phyloP scores from a whole-genome alignment of 768 basidiomycete species.

The Boletus sensibilis region DNA sequence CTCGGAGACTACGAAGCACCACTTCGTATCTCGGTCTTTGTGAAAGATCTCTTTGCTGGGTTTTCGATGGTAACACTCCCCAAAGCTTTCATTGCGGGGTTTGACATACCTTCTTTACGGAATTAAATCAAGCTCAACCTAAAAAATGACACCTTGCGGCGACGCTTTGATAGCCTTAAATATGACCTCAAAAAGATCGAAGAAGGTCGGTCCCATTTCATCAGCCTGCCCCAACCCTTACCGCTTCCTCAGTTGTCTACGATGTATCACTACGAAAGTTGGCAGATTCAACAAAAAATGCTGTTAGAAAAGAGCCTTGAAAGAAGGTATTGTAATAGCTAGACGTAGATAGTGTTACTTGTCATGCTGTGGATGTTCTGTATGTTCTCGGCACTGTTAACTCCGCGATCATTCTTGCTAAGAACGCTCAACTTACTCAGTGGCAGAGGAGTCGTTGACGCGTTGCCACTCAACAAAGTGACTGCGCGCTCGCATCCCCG shows the following conservation, averaged over 20 bases:
- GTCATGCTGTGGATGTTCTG: background rate
- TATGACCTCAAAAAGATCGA: constrained; percentile 89
- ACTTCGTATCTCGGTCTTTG: constrained; percentile 72
- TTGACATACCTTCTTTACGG: constrained; percentile 2
- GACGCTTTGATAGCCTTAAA: constrained; percentile 78
- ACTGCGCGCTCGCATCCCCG: background rate
- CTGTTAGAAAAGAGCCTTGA: background rate
- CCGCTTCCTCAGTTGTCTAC: constrained; percentile 62
- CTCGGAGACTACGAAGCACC: constrained; percentile 79
- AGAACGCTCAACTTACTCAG: constrained; percentile 10
- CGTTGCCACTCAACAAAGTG: constrained; percentile 6
- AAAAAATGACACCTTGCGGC: constrained; percentile 74
- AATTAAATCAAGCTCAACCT: constrained; percentile 60
- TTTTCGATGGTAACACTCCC: constrained; percentile 65
- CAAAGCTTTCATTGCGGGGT: background rate
- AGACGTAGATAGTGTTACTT: background rate
- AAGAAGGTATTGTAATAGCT: background rate
- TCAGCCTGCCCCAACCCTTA: background rate
- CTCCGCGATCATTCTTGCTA: constrained; percentile 21
- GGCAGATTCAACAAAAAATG: constrained; percentile 28
- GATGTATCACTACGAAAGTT: constrained; percentile 79
- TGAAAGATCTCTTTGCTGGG: constrained; percentile 79
- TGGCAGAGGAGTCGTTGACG: background rate
- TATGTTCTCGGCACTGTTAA: constrained; percentile 5
- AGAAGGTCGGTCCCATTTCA: constrained; percentile 55